phyloP scores from a whole-genome alignment of 2,329 filamentous ascomycete species.

The Zasmidium cellare region DNA sequence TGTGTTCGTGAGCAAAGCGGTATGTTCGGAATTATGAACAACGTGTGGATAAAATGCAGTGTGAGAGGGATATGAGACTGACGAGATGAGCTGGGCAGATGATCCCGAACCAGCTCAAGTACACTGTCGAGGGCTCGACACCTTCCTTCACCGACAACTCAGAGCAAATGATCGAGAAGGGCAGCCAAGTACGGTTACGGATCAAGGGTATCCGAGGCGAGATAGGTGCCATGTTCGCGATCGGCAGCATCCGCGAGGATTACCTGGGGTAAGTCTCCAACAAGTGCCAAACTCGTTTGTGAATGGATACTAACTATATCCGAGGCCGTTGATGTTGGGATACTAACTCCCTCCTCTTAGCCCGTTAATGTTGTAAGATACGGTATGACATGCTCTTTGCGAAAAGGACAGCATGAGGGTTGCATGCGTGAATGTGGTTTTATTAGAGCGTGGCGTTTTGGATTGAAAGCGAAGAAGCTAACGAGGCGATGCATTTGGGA shows the following conservation, averaged over 20 bases:
- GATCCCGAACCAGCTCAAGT: constrained; percentile 89
- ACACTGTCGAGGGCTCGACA: constrained; percentile 93
- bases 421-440: constrained; percentile 1
- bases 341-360: neutral
- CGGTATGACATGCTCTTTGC: neutral
- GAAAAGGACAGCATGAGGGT: too few relatives aligned
- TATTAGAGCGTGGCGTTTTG: constrained; percentile 18
- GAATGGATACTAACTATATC: too few relatives aligned
- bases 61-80: constrained; percentile 6
- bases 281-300: too few relatives aligned
- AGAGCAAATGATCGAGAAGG: constrained; percentile 89
- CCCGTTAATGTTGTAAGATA: neutral
- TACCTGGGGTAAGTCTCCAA: constrained; percentile 36
- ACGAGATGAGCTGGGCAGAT: constrained; percentile 54
- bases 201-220: constrained; percentile 92
- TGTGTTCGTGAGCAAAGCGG: constrained; percentile 79
- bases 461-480: constrained; percentile 4
- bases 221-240: constrained; percentile 92
- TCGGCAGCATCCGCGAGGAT: constrained; percentile 90
- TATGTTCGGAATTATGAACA: constrained; percentile 48
- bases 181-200: constrained; percentile 90
- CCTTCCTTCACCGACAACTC: constrained; percentile 95
- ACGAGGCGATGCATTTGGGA: constrained; percentile 5
- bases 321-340: neutral
- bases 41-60: neutral